Evolutionary conservation across 495 filamentous ascomycete genomes (phyloP).

Genomic region (Penicillium bovifimosum): DNA sequence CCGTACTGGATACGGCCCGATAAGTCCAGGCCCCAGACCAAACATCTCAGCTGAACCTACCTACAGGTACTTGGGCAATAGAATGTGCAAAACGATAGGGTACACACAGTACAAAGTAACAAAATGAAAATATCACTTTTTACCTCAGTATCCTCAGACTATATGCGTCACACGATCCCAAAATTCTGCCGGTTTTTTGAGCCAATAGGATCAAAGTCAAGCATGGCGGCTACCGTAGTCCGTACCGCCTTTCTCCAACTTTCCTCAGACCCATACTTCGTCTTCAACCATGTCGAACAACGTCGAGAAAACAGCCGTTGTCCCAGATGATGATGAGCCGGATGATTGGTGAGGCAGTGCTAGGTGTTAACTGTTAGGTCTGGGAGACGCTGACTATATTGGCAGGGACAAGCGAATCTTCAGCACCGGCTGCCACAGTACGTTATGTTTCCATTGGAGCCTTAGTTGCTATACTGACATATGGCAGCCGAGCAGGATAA

Average conservation of each 20-base stretch:
- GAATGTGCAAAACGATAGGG: no score
- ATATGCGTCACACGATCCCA: no score
- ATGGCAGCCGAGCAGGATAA: constrained; percentile 74
- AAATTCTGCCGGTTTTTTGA: no score
- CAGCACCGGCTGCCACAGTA: constrained; percentile 91
- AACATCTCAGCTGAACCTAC: no score
- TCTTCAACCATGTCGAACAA: constrained; percentile 38
- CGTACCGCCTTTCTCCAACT: constrained; percentile 6
- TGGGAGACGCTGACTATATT: constrained; percentile 12
- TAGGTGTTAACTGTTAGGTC: neutral
- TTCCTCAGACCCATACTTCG: constrained; percentile 1
- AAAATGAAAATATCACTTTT: no score
- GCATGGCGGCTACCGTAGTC: no score
- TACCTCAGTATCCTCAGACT: no score
- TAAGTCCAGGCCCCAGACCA: no score
- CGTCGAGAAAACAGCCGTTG: constrained; percentile 30
- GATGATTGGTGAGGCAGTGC: constrained; percentile 76
- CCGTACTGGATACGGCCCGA: no score
- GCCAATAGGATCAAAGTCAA: no score
- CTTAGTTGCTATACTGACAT: constrained; percentile 1
- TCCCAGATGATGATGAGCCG: constrained; percentile 66
- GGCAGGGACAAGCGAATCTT: constrained; percentile 91
- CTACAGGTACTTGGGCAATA: no score
- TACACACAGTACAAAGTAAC: no score
- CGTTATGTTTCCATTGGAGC: constrained; percentile 13